Base-by-base conservation (phyloP, 768 basidiomycete species). In the Russula ochroleuca region DNA sequence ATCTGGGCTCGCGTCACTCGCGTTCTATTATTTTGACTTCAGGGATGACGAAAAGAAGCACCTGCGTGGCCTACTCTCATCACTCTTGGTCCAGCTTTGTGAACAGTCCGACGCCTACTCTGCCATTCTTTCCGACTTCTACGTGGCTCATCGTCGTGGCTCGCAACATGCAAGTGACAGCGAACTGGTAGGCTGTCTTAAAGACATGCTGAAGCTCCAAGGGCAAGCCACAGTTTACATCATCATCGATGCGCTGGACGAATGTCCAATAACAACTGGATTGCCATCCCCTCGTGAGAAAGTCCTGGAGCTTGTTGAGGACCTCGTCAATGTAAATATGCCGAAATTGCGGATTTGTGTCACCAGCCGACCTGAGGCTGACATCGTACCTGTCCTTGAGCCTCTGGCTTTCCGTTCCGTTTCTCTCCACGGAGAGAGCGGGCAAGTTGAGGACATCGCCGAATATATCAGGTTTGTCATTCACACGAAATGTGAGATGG, bases 171-270 rank as follows among this genome's bases (percentile, higher is more conserved):
- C 61, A 2, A 41, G 38, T 1, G 61, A 62, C 9, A 6, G 13
- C 0, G 61, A 48, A 14, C 61, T 62, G n/a, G 15, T 13, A 0
- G 38, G 35, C 25, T 62, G 61, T 35, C 48, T 62, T 3, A 49
- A 40, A 33, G 38, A 57, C 8, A 57, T 62, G 28, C 48, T 57
- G 38, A 17, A 17, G 19, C 25, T 23, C 6, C 38, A n/a, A 4
- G 47, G 38, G 10, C 33, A 43, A 7, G 23, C 47, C 1, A 47
- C 23, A 17, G 21, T 7, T 1, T 43, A 43, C 23, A 50, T 56
- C 15, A n/a, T 62, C 9, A 25, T 62, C 1, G 61, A 62, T 17
- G 61, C 55, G 19, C 31, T 62, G 0, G 61, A 62, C 17, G 61
- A 56, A 17, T 62, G 54, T 37, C 61, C 61, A 2, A 14, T 23